A percentile compares a stretch with the other conserved stretches of the same genome.
Conservation (phyloP, 768 basidiomycete species). For the Lyophyllum atratum region DNA sequence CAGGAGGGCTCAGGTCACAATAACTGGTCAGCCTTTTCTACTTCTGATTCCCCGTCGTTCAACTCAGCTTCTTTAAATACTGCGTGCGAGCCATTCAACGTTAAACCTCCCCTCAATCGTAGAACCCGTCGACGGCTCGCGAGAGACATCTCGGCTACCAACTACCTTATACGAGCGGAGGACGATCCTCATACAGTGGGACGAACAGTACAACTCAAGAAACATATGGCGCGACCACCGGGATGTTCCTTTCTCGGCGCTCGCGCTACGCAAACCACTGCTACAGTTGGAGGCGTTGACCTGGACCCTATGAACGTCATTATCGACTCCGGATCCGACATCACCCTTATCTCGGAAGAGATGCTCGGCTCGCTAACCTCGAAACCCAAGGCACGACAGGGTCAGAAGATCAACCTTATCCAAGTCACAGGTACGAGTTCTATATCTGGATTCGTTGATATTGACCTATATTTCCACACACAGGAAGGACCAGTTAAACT, state of each 20-base stretch:
- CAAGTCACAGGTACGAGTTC: too few species aligned
- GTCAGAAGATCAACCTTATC: conserved; percentile 13
- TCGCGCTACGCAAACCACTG: not conserved
- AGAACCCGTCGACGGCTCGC: not conserved
- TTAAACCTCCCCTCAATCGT: not conserved
- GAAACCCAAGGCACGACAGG: not conserved
- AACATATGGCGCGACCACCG: not conserved
- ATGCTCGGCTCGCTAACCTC: conserved; percentile 5
- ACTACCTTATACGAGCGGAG: not conserved
- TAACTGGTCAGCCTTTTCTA: too few species aligned
- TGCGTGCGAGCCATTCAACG: not conserved
- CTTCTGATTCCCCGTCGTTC: too few species aligned
- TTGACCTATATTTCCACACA: too few species aligned
- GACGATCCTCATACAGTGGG: not conserved
- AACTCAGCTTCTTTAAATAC: too few species aligned
- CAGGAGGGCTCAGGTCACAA: too few species aligned
- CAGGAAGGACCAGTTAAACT: too few species aligned
- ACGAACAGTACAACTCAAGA: not conserved
- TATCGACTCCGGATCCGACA: conserved; percentile 34
- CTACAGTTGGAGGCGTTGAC: not conserved
- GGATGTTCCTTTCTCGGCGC: not conserved
- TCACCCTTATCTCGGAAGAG: too few species aligned
- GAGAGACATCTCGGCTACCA: not conserved
- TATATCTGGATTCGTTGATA: too few species aligned
- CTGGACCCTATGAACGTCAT: conserved; percentile 12